Conservation (phyloP, 2,329 filamentous ascomycete genomes). For the Fusarium nematophilum region DNA sequence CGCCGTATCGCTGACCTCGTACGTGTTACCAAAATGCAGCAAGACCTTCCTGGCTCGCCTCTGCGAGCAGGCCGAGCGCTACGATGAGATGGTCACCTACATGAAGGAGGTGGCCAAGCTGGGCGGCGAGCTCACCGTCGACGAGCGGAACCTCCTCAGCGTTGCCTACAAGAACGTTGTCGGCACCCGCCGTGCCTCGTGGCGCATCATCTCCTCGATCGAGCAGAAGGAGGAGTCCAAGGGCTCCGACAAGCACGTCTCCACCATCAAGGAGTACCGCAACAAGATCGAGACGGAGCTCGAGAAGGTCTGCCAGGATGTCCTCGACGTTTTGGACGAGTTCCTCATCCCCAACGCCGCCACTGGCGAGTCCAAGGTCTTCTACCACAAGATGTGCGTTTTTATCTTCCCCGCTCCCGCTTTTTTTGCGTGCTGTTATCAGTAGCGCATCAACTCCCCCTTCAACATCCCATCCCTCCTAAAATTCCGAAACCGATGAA, state of each 20-base stretch:
- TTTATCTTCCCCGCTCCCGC: slow-evolving; percentile 31
- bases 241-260: slow-evolving; percentile 94
- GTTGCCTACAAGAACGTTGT: slow-evolving; percentile 99
- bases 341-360: slow-evolving; percentile 95
- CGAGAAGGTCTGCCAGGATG: slow-evolving; percentile 98
- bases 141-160: slow-evolving; percentile 98
- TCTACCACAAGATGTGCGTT: slow-evolving; percentile 99
- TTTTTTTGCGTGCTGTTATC: slow-evolving; percentile 24
- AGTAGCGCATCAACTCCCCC: slow-evolving; percentile 17
- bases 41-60: slow-evolving; percentile 99
- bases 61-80: slow-evolving; percentile 99
- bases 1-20: slow-evolving; percentile 43
- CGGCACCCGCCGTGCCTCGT: slow-evolving; percentile 96
- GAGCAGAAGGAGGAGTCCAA: slow-evolving; percentile 99
- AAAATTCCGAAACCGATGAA: slow-evolving; percentile 1
- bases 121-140: slow-evolving; percentile 84
- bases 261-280: slow-evolving; percentile 95
- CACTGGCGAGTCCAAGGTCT: slow-evolving; percentile 98
- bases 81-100: slow-evolving; percentile 99
- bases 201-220: slow-evolving; percentile 99
- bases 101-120: slow-evolving; percentile 99
- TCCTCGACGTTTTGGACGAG: slow-evolving; percentile 93
- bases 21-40: slow-evolving; percentile 63
- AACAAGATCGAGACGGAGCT: slow-evolving; percentile 98
- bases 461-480: slow-evolving; percentile 14